Evolutionary conservation across 805 yeast genomes (phyloP), one percentile per base, ranked within the genome.

Genomic region (Cyberlindnera saturnus): DNA sequence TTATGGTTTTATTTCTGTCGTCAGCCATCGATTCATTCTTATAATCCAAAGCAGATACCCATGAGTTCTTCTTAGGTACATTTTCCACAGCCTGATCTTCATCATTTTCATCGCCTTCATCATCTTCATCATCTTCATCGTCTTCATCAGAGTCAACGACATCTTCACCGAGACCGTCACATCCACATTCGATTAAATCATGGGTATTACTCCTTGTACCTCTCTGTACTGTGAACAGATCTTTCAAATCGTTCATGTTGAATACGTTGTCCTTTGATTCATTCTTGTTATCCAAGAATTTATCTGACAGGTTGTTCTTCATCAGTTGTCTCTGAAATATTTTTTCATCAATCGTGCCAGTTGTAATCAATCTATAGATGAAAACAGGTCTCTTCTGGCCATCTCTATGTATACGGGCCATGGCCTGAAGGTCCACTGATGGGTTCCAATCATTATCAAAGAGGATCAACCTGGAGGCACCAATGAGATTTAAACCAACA

Each of bases 401-500:
- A 61, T 91, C 97, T 54, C 99, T 71, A 58, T 91, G 96, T 6
- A 93, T 81, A 49, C 99, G 68, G 1, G 97, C 96, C 95, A 91
- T 86, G 0, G 97, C 96, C 61, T 93, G 99, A 30, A 85, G 61
- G 57, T 93, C 99, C 11, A 82, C 73, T 0, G 96, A 79, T 0
- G 99, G 99, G 50, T 93, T 93, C 99, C 99, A 93, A 57, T 93
- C 98, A 50, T 93, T 87, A 59, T 93, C 99, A 57, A 86, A 84
- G 18, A 93, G 65, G 5, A 93, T 73, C 34, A 93, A 65, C 23
- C 98, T 66, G 3, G 95, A 86, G 0, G 95, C 99, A 0, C 98
- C 99, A 30, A 86, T 75, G 30, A 93, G 67, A 56, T 93, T 93
- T 34, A 93, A 68, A 0, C 99, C 99, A 46, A 85, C 81, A 0